Percentiles rank a stretch among this genome's conserved stretches.
Conservation (phyloP, 306 rosid genomes). For the Sophora flavescens region DNA sequence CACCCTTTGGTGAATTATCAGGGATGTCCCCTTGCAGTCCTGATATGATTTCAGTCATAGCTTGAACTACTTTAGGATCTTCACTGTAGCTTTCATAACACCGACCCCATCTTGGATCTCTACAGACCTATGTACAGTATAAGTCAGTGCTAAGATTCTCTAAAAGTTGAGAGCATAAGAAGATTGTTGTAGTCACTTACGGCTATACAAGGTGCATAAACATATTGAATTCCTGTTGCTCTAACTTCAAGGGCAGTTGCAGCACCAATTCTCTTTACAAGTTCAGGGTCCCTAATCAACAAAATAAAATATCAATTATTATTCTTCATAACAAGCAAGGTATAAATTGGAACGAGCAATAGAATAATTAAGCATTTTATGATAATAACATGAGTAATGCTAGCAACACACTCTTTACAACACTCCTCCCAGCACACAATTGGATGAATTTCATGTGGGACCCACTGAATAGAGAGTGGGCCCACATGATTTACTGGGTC, state of each 20-base stretch:
- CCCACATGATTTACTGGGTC: no score
- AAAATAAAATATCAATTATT: background rate
- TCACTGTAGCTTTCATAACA: conserved; percentile 66
- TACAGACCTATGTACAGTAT: conserved; percentile 53
- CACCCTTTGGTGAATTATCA: conserved; percentile 44
- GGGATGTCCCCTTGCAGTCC: conserved; percentile 60
- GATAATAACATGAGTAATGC: background rate
- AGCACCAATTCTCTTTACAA: conserved; percentile 60
- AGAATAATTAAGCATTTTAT: background rate
- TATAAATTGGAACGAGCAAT: conserved; percentile 7
- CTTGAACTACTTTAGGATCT: conserved; percentile 55
- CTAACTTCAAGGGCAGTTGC: conserved; percentile 68
- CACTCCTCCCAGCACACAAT: no score
- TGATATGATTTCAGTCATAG: conserved; percentile 56
- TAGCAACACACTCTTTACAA: no score
- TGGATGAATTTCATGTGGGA: no score
- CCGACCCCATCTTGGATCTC: conserved; percentile 72
- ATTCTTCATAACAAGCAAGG: background rate
- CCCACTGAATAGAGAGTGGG: no score
- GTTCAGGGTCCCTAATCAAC: conserved; percentile 56
- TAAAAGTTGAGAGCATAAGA: background rate
- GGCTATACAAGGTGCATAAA: conserved; percentile 60
- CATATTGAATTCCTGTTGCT: conserved; percentile 63
- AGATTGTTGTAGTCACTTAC: conserved; percentile 39
- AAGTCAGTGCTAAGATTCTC: background rate